Evolutionary conservation across 768 basidiomycete species (phyloP).

Genomic region (Mycena capillaripes): DNA sequence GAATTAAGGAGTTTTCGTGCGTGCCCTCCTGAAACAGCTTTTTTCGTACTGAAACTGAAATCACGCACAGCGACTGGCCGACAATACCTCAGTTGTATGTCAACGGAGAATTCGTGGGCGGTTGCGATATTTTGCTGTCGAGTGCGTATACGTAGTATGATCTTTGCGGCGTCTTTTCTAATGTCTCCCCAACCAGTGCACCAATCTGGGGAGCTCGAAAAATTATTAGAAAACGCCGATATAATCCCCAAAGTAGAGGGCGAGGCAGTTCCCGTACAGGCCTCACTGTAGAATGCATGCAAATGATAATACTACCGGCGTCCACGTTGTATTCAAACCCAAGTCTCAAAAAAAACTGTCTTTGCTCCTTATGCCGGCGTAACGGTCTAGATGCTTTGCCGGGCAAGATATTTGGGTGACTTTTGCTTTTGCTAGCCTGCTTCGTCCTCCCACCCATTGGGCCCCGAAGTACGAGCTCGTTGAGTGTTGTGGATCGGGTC

Average conservation of each 20-base stretch:
- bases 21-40: constrained; percentile 49
- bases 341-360: not conserved
- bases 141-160: constrained; percentile 69
- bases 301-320: not conserved
- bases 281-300: constrained; percentile 13
- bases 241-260: constrained; percentile 69
- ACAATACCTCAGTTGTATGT: constrained; percentile 97
- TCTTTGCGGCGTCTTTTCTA: constrained; percentile 4
- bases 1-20: constrained; percentile 97
- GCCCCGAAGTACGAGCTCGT: too few species aligned
- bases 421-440: too few species aligned
- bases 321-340: not conserved
- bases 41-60: not conserved
- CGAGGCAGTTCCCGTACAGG: constrained; percentile 27
- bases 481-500: too few species aligned
- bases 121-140: constrained; percentile 93
- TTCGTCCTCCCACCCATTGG: too few species aligned
- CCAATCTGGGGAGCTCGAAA: constrained; percentile 93
- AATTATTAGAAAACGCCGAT: constrained; percentile 78
- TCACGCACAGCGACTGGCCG: constrained; percentile 87
- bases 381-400: too few species aligned
- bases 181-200: constrained; percentile 75
- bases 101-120: constrained; percentile 95
- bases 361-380: too few species aligned
- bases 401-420: too few species aligned